Evolutionary conservation across 176 grass and related monocot genomes (phyloP), one percentile per base, ranked within the genome.

Genomic region (Bolboschoenus planiculmis): DNA sequence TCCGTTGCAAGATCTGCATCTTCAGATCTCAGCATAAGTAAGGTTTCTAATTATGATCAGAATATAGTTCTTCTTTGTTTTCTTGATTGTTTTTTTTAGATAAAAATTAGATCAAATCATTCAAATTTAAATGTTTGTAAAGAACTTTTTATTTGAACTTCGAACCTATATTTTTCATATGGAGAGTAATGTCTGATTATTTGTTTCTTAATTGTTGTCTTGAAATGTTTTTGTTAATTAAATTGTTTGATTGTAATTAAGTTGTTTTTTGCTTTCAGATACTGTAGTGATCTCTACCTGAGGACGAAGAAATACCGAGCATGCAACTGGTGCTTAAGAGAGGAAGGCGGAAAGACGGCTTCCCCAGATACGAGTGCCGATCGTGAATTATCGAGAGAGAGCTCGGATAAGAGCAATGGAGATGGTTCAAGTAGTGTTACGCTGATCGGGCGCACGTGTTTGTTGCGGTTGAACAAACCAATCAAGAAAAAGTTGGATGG

Each of bases 321-420:
- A 73, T 99, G 97, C 84, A 99, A 99, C 81, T 99, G 97, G 97
- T 99, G 93, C 83, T 83, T 95, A 24, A 85, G 87, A 27, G 92
- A 88, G 24, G 68, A 84, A 20, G 85, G 81, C 48, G 71, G 15
- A 5, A 36, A 7, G 74, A 18, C n/a, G 8, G 10, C 4, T 65
- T 48, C 7, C 13, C 55, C 29, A 2, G 79, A 42, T 29, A n/a
- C 18, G 0, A 9, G 60, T 36, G 56, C 11, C 29, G 55, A 68
- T 67, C 15, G 58, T 67, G 33, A 84, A 67, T 24, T 65, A 61
- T 65, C 77, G 62, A 83, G 7, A 59, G 26, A 20, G 15, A 48
- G 13, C 78, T 10, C 15, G 59, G 3, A 1, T 48, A 56, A 27
- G 50, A 81, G 34, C 43, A 35, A 34, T 73, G 36, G 36, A 47